Percentiles rank a stretch among this genome's conserved stretches.
These are phyloP conservation scores for Sinapis alba DNA, from an alignment of 441 rosid genomes.

Conservation along the genomic window DNA sequence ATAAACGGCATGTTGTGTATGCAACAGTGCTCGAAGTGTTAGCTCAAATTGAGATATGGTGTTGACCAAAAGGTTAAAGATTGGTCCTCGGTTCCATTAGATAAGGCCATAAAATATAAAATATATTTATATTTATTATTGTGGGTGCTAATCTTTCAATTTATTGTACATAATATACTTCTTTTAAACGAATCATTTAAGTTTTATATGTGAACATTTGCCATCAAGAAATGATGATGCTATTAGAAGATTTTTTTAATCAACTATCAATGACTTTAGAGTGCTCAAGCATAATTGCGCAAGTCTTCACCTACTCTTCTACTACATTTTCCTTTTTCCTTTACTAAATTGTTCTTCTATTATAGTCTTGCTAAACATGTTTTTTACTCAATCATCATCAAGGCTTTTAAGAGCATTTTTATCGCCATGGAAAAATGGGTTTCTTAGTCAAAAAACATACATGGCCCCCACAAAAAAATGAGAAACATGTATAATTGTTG, in stretches of 20 bases:
- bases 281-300: not conserved
- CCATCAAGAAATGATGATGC: not conserved
- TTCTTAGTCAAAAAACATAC: no score
- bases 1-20: constrained; percentile 43
- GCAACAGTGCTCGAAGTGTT: not conserved
- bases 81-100: constrained; percentile 2
- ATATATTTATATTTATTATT: not conserved
- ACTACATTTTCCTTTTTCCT: not conserved
- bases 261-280: not conserved
- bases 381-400: constrained; percentile 2
- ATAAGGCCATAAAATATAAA: not conserved
- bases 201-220: constrained; percentile 5
- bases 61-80: not conserved
- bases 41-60: not conserved
- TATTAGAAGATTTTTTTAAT: not conserved
- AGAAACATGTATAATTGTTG: no score
- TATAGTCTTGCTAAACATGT: not conserved
- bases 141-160: constrained; percentile 23
- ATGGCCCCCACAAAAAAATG: no score
- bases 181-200: constrained; percentile 1
- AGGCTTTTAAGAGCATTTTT: no score
- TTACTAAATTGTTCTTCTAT: constrained; percentile 6
- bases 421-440: no score
- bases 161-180: not conserved
- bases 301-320: constrained; percentile 23